These are phyloP conservation scores for Salix viminalis DNA, from an alignment of 345 rosid genomes.

Conservation along the genomic window DNA sequence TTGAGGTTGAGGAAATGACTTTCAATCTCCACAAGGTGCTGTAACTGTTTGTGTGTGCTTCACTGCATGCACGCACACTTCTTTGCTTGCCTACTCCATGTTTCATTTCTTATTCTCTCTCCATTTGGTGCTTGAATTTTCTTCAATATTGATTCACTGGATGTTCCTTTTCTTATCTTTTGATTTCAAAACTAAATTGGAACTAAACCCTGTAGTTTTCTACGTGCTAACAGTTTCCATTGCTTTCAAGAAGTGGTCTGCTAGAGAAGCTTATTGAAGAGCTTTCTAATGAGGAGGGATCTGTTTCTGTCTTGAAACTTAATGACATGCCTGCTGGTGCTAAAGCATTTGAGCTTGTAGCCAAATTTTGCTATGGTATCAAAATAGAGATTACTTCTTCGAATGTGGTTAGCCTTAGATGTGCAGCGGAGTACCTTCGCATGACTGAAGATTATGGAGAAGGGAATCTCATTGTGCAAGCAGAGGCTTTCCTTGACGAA, in stretches of 20 bases:
- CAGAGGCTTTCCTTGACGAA: constrained; percentile 62
- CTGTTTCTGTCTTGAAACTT: constrained; percentile 45
- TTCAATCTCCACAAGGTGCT: constrained; percentile 86
- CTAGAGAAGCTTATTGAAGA: constrained; percentile 55
- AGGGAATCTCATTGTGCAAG: constrained; percentile 60
- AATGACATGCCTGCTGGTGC: constrained; percentile 82
- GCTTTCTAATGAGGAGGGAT: constrained; percentile 34
- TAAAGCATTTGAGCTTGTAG: constrained; percentile 57
- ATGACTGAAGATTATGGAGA: constrained; percentile 77
- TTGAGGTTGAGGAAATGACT: constrained; percentile 70
- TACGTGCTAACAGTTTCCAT: constrained; percentile 57
- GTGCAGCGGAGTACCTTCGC: constrained; percentile 81
- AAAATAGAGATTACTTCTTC: constrained; percentile 57
- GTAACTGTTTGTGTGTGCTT: not conserved
- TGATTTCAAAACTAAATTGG: not conserved
- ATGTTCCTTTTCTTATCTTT: not conserved
- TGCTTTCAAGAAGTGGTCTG: constrained; percentile 80
- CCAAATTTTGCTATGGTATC: constrained; percentile 81
- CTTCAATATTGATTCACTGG: not conserved
- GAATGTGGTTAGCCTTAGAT: constrained; percentile 62
- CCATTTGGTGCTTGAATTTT: not conserved
- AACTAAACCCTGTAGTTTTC: not conserved
- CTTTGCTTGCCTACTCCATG: not conserved
- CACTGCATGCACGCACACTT: not conserved
- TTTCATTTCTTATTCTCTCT: not conserved